Evolutionary conservation across 768 basidiomycete species (phyloP).

Genomic region (Russula sp.): DNA sequence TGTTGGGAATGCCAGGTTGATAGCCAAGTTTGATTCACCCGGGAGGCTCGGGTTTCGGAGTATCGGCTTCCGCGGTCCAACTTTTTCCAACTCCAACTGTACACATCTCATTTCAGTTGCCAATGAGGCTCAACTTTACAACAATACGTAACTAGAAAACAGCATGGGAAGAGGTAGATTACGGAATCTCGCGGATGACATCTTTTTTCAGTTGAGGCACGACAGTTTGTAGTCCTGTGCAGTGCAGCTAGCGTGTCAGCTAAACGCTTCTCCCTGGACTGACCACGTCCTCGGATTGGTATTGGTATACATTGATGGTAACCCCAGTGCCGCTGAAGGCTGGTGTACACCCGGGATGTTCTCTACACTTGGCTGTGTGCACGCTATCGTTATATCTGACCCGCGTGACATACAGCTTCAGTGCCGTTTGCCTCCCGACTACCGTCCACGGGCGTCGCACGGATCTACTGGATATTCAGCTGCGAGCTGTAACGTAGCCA

Average conservation of each 20-base stretch:
- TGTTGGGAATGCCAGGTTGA: background rate
- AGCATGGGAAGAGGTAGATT: background rate
- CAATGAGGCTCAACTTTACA: background rate
- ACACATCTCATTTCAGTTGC: background rate
- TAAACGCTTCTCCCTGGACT: conserved; percentile 1
- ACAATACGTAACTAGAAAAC: conserved; percentile 6
- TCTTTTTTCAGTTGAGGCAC: conserved; percentile 35
- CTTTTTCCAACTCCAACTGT: background rate
- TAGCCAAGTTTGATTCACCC: too few relatives aligned
- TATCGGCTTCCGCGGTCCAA: background rate
- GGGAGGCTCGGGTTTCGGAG: too few relatives aligned
- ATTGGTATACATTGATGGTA: conserved; percentile 48
- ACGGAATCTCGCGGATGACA: background rate
- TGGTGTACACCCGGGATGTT: conserved; percentile 49
- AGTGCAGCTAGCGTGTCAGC: background rate
- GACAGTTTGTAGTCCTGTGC: conserved; percentile 45
- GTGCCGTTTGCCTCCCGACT: conserved; percentile 63
- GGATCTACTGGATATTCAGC: conserved; percentile 45
- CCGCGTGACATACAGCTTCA: conserved; percentile 56
- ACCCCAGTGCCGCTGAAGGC: conserved; percentile 53
- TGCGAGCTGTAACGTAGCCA: conserved; percentile 55
- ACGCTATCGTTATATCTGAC: conserved; percentile 51
- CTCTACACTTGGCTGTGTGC: conserved; percentile 64
- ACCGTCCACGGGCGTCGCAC: conserved; percentile 59
- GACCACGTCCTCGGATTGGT: background rate